Evolutionary conservation across 2,329 filamentous ascomycete genomes (phyloP).

Genomic region (Metarhizium album): DNA sequence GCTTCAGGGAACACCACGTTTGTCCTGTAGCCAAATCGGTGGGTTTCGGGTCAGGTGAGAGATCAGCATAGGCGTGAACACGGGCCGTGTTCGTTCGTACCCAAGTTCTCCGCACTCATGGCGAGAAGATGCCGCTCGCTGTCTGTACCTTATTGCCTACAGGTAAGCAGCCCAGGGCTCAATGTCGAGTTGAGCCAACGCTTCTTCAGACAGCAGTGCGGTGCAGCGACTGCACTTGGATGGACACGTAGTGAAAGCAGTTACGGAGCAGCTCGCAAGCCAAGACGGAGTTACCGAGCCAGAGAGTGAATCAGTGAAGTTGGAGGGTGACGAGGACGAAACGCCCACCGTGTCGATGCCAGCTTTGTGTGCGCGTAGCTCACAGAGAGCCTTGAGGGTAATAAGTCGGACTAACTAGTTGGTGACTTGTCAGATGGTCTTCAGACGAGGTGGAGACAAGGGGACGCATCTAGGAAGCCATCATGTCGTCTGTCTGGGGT

Average conservation of each 20-base stretch:
- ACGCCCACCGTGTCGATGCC: not conserved
- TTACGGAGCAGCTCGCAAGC: not conserved
- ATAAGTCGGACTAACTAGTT: too few relatives aligned
- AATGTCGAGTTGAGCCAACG: too few relatives aligned
- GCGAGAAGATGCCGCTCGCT: not conserved
- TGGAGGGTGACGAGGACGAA: not conserved
- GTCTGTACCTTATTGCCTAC: too few relatives aligned
- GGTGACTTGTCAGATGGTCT: too few relatives aligned
- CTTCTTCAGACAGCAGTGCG: too few relatives aligned
- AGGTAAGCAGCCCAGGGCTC: too few relatives aligned
- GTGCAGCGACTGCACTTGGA: not conserved
- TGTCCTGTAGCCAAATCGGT: not conserved
- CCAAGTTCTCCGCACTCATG: not conserved
- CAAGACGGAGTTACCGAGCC: not conserved
- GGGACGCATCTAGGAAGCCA: too few relatives aligned
- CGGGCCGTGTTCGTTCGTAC: not conserved
- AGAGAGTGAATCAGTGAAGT: not conserved
- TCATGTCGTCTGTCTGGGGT: too few relatives aligned
- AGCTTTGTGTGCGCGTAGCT: too few relatives aligned
- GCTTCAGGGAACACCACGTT: not conserved
- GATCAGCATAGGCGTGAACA: not conserved
- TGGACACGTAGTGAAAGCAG: not conserved
- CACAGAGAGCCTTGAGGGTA: too few relatives aligned
- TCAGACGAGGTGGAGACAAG: too few relatives aligned
- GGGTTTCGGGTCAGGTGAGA: not conserved